Evolutionary conservation across 164 flowering plant genomes (phyloP).

Genomic region (Magnolia kwangsiensis): DNA sequence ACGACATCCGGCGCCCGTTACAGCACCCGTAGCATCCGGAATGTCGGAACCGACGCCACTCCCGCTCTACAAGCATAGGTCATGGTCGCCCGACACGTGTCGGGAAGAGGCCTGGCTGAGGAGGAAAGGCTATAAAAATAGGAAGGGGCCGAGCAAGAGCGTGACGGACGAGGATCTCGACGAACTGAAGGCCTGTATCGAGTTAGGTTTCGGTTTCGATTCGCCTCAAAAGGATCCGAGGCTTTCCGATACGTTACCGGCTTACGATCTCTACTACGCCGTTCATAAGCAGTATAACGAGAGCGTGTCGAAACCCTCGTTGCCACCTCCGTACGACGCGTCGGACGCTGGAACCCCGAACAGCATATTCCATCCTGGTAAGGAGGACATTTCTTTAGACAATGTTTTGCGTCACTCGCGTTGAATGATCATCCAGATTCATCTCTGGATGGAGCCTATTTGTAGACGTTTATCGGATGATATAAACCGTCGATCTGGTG

Average conservation of each 20-base stretch:
- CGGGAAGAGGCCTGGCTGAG: slow-evolving; percentile 55
- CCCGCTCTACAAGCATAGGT: slow-evolving; percentile 46
- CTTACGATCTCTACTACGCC: slow-evolving; percentile 62
- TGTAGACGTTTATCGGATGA: too few relatives aligned
- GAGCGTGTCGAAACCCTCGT: slow-evolving; percentile 30
- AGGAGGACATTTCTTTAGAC: background rate
- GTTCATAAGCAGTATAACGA: slow-evolving; percentile 54
- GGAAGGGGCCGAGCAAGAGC: slow-evolving; percentile 39
- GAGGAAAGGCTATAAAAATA: slow-evolving; percentile 28
- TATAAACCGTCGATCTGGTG: too few relatives aligned
- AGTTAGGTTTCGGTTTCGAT: slow-evolving; percentile 68
- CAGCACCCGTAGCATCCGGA: background rate
- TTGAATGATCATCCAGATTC: too few relatives aligned
- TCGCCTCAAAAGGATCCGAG: slow-evolving; percentile 45
- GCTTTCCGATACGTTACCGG: slow-evolving; percentile 65
- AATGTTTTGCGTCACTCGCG: background rate
- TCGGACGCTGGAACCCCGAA: slow-evolving; percentile 28
- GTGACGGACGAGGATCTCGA: slow-evolving; percentile 78
- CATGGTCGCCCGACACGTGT: slow-evolving; percentile 62
- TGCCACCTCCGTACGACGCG: slow-evolving; percentile 23
- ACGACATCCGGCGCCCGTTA: background rate
- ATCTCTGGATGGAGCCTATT: too few relatives aligned
- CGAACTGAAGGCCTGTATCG: slow-evolving; percentile 74
- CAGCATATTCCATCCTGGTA: slow-evolving; percentile 45
- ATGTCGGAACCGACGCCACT: slow-evolving; percentile 14